These are phyloP conservation scores for Paraconiothyrium brasiliense DNA, from an alignment of 2,329 filamentous ascomycete species.

Conservation along the genomic window DNA sequence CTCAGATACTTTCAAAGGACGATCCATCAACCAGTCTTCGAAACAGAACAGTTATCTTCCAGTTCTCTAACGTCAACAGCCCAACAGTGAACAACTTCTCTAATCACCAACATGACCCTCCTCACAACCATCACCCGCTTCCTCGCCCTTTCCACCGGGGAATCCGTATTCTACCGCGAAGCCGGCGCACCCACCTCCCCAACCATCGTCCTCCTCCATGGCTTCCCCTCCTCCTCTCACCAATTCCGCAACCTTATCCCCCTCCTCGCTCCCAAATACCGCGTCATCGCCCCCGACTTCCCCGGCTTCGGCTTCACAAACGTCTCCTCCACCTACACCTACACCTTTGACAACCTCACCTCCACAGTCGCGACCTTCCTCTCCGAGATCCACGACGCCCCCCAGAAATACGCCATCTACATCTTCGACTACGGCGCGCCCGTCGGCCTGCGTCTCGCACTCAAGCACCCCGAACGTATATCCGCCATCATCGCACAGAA, in stretches of 20 bases:
- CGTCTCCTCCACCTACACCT: slow-evolving; percentile 56
- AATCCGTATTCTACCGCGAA: slow-evolving; percentile 53
- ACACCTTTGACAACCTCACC: slow-evolving; percentile 65
- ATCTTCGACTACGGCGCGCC: slow-evolving; percentile 72
- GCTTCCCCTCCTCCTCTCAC: slow-evolving; percentile 58
- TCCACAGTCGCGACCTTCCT: slow-evolving; percentile 61
- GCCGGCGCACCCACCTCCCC: slow-evolving; percentile 45
- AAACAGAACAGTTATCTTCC: not conserved
- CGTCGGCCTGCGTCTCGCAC: slow-evolving; percentile 62
- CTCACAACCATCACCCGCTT: slow-evolving; percentile 27
- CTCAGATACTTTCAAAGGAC: not conserved
- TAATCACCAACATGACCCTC: slow-evolving; percentile 23
- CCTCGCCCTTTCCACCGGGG: slow-evolving; percentile 30
- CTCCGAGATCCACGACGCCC: slow-evolving; percentile 55
- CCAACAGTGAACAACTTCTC: not conserved
- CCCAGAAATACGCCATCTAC: slow-evolving; percentile 62
- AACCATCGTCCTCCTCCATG: slow-evolving; percentile 57
- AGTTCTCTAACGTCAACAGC: not conserved
- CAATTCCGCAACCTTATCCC: slow-evolving; percentile 59
- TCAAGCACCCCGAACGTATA: slow-evolving; percentile 59
- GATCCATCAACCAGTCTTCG: not conserved
- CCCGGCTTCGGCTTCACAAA: slow-evolving; percentile 69
- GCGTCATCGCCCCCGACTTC: slow-evolving; percentile 65
- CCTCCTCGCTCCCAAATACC: slow-evolving; percentile 53
- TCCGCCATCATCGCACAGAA: slow-evolving; percentile 67